Evolutionary conservation across 805 yeast genomes (phyloP).

Genomic region (Saccharomycopsis oosterbeekiorum): DNA sequence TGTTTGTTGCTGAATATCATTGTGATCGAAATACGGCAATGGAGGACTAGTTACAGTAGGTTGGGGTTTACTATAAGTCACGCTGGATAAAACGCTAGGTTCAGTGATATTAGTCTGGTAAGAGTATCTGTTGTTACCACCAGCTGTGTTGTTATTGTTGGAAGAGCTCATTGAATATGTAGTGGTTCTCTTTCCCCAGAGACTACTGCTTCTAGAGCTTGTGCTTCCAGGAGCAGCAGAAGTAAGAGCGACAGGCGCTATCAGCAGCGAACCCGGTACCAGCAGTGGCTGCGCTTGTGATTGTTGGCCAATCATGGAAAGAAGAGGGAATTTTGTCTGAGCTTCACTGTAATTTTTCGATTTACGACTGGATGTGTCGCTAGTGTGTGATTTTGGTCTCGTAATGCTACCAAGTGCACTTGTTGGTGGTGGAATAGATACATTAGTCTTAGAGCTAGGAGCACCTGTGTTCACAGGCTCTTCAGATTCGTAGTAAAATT

Average conservation of each 20-base stretch:
- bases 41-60: neutral
- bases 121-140: constrained; percentile 7
- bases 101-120: constrained; percentile 10
- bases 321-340: constrained; percentile 13
- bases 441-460: neutral
- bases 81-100: constrained; percentile 13
- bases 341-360: constrained; percentile 5
- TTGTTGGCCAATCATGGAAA: constrained; percentile 2
- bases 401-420: neutral
- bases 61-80: neutral
- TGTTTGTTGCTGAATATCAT: neutral
- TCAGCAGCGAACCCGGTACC: neutral
- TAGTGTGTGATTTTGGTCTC: neutral
- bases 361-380: neutral
- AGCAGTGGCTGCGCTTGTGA: neutral
- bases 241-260: neutral
- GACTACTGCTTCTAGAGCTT: neutral
- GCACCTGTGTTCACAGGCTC: neutral
- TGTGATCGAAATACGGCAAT: neutral
- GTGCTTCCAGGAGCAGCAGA: neutral
- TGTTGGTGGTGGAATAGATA: neutral
- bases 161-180: constrained; percentile 10
- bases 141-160: constrained; percentile 5
- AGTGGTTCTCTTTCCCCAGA: constrained; percentile 14
- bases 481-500: neutral